Evolutionary conservation across 148 eudicot species (phyloP), one percentile per base, ranked within the genome.

Genomic region (Nepenthes mirabilis): DNA sequence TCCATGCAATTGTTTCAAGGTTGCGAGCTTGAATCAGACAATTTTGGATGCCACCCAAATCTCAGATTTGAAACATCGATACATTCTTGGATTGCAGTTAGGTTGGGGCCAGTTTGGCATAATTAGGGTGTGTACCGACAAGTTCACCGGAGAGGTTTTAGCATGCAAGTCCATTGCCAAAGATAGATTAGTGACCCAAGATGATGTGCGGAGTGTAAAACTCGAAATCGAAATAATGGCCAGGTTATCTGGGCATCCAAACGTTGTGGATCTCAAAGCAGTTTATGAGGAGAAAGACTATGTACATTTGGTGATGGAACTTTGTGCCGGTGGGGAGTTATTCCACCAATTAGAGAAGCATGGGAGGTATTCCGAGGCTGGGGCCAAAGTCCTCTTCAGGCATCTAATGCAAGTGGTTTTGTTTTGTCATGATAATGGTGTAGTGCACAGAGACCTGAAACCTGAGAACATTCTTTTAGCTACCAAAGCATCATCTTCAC

Each of bases 261-360:
- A 86, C 11, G 81, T 85, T 58, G 96, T 88, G 13, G 77, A 68
- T 77, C 86, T 90, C 14, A 90, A 82, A 73, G 94, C 97, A 2
- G 97, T 90, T 56, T 90, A 90, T 50, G 97, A 90, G 74, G 94
- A 86, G 14, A 84, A 83, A 62, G 84, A 72, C 64, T 83, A 63
- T 70, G 97, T 90, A 40, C 97, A 90, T 71, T 71, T 90, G 37
- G 78, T 90, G 48, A 90, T 90, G 97, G 97, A 90, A 72, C 90
- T 90, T 37, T 90, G 94, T 74, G 90, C 87, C 1, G 97, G 97
- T 35, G 97, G 97, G 14, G 97, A 90, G 75, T 82, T 90, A 73
- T 90, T 86, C 49, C 88, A 86, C 63, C 79, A 70, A 59, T 65
- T 90, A 14, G 97, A 86, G 75, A 78, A 75, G 72, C 76, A 75